Evolutionary conservation across 2,329 filamentous ascomycete genomes (phyloP), one percentile per base, ranked within the genome.

Genomic region (Cladosporium colombiae): DNA sequence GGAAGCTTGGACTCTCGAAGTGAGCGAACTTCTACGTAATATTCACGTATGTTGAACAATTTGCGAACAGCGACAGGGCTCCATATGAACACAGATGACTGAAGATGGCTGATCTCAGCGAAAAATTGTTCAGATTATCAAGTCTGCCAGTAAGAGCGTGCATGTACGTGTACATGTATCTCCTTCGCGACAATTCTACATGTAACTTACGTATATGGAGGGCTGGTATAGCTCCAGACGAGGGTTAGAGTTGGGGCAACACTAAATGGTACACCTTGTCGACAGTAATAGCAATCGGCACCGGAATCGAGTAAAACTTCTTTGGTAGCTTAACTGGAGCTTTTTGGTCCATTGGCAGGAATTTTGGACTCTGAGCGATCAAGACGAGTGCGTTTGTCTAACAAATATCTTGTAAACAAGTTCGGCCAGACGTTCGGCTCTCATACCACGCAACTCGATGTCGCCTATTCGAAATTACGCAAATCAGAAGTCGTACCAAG

Each of bases 1-100:
- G 13, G 23, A 29, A 52, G 49, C 49, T 52, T 52, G 49, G 49
- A 52, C 49, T 52, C 40, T 29, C n/a, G 23, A 29, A 29, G 27
- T 29, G 49, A 25, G 49, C 23, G 49, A 52, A 55, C 27, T 31
- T 31, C 52, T 55, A 55, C 52, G 52, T 55, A 33, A 55, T 33
- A 1, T 31, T n/a, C 50, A 53, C 50, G 50, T 53, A 53, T 18
- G 21, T 44, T n/a, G 40, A 46, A 18, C 40, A 21, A 13, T 13
- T 46, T 21, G 5, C 1, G 23, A 29, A 52, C 23, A 52, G 49
- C 49, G 14, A 29, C n/a, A 46, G 1, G 35, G 35, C 35, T 40
- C 16, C 6, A 16, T 40, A 18, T 50, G 23, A 23, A 25, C 7
- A 23, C 5, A 18, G n/a, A 13, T 8, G 25, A 50, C 1, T 50